These are phyloP conservation scores for Claviceps sp. DNA, from an alignment of 2,329 filamentous ascomycete species.

Conservation along the genomic window DNA sequence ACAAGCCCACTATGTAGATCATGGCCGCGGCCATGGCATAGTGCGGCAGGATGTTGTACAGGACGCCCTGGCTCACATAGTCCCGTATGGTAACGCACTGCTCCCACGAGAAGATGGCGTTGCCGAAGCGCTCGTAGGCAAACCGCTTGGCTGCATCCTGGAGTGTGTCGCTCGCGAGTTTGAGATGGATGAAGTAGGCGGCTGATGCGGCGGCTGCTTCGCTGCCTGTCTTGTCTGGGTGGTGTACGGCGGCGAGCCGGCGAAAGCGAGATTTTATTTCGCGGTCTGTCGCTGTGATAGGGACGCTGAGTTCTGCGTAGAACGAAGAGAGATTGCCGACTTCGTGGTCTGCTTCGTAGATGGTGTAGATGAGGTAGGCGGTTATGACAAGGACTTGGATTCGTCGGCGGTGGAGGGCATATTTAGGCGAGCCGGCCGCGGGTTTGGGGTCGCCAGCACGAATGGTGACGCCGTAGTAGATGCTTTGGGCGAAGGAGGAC, in stretches of 20 bases:
- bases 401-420: slow-evolving; percentile 59
- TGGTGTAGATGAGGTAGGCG: slow-evolving; percentile 76
- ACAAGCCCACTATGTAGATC: slow-evolving; percentile 47
- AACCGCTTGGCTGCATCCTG: slow-evolving; percentile 65
- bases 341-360: slow-evolving; percentile 82
- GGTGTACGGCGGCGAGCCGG: slow-evolving; percentile 54
- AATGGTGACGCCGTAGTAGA: slow-evolving; percentile 81
- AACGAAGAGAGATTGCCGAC: slow-evolving; percentile 60
- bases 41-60: slow-evolving; percentile 46
- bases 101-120: slow-evolving; percentile 52
- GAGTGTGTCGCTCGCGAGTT: slow-evolving; percentile 70
- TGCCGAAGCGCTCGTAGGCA: slow-evolving; percentile 82
- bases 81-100: slow-evolving; percentile 57
- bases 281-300: slow-evolving; percentile 54
- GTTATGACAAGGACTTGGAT: slow-evolving; percentile 76
- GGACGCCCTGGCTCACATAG: slow-evolving; percentile 51
- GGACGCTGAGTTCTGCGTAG: slow-evolving; percentile 64
- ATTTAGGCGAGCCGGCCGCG: slow-evolving; percentile 53
- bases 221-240: slow-evolving; percentile 68
- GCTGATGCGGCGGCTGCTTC: slow-evolving; percentile 19
- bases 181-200: slow-evolving; percentile 64
- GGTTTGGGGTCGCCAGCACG: slow-evolving; percentile 79
- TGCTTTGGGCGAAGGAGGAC: slow-evolving; percentile 61
- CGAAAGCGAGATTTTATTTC: slow-evolving; percentile 78
- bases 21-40: slow-evolving; percentile 43